These are phyloP conservation scores for Serendipita sp. DNA, from an alignment of 768 basidiomycete species.

Conservation along the genomic window DNA sequence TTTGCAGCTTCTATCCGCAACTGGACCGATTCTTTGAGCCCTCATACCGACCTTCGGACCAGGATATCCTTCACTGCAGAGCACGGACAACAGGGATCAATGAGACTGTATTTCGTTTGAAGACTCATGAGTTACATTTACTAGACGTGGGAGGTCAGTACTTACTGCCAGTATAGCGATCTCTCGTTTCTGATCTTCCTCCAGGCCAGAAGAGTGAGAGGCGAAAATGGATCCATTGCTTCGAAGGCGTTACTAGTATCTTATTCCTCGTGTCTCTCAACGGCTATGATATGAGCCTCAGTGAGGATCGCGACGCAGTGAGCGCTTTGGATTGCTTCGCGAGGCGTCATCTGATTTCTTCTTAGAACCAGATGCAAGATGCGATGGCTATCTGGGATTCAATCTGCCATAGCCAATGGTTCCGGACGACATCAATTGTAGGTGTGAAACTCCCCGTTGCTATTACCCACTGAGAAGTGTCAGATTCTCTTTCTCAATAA, in stretches of 20 bases:
- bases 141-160: conserved; percentile 43
- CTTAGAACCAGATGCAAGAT: conserved; percentile 94
- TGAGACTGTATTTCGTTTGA: conserved; percentile 66
- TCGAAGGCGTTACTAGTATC: conserved; percentile 88
- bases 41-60: conserved; percentile 55
- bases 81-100: conserved; percentile 85
- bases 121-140: conserved; percentile 77
- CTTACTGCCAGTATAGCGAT: too few species aligned
- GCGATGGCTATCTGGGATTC: conserved; percentile 97
- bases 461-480: background rate
- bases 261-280: conserved; percentile 81
- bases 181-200: too few species aligned
- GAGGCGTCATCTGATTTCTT: background rate
- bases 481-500: conserved; percentile 94
- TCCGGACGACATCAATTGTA: conserved; percentile 84
- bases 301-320: conserved; percentile 83
- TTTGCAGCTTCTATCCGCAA: conserved; percentile 46
- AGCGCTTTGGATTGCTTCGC: conserved; percentile 17
- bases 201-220: conserved; percentile 88
- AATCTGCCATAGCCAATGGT: conserved; percentile 96
- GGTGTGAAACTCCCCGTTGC: conserved; percentile 14
- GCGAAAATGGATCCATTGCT: conserved; percentile 88
- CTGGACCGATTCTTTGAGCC: conserved; percentile 67
- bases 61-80: conserved; percentile 75
- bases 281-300: conserved; percentile 87